Base-by-base conservation (phyloP, 2,329 filamentous ascomycete species). In the Fusarium buharicum region DNA sequence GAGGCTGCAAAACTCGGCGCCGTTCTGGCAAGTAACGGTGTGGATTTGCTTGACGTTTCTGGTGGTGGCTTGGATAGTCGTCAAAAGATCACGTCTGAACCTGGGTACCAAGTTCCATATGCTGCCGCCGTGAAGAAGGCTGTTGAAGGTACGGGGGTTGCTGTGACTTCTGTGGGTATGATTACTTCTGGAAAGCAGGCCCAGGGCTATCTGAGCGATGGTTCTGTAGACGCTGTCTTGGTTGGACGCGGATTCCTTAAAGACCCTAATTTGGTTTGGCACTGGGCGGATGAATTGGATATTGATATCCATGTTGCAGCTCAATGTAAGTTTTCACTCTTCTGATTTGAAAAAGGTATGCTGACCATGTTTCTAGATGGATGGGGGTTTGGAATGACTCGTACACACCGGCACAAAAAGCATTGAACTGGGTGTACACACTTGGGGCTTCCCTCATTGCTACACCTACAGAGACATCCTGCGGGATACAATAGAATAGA, bases 31-130 rank as follows among this genome's bases (percentile, higher is more conserved):
- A 83, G 83, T 2, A 78, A 76, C 17, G 90, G 90, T 3, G 83
- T 93, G 6, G 90, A 94, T 72, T 77, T 93, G 11, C 77, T 93
- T 7, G 91, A 94, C 69, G 81, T 93, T 18, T 88, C 85, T 8
- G 84, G 83, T 1, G 90, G 85, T 6, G 91, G 90, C 8, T 81
- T 84, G 39, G 85, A 91, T 68, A 78, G 81, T 4, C 73, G 76
- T 39, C 85, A 87, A 69, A 83, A 86, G 61, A 82, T 89, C 55
- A 77, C 81, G n/a, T 66, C 76, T 2, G 84, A 82, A 0, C 86
- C 87, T 0, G 88, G 81, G 0, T 93, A 91, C 76, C 90, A 93
- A 74, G 86, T 83, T 1, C 86, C 84, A 0, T 89, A 90, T 64
- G 86, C 90, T 0, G 84, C 86, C 59, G 82, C 71, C 1, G 58